Base-by-base conservation (phyloP, 2,329 filamentous ascomycete species). In the Bipolaris zeicola region DNA sequence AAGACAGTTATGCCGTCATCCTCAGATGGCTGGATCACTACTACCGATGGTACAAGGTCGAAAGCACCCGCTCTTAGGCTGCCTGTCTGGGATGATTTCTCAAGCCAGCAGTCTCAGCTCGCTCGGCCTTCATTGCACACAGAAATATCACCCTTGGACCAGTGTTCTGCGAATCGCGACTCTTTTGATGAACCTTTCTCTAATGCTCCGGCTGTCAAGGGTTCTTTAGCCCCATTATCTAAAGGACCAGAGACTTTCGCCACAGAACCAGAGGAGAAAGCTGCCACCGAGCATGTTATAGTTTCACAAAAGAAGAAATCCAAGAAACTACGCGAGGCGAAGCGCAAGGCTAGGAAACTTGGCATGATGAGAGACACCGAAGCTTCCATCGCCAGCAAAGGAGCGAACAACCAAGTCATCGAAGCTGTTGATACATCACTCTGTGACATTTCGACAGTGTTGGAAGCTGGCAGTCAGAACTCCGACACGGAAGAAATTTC, bases 261-360 rank as follows among this genome's bases (percentile, higher is more conserved):
- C 11, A 13, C 6, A 20, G 7, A 33, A 16, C 14, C 36, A 6
- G 28, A 28, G 39, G 60, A 52, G 5, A 6, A 26, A 26, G 14
- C 10, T 3, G 16, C 20, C 6, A 13, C 18, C 6, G 18, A 6
- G 11, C 60, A 62, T 44, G 41, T 55, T 3, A 31, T 52, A 10
- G 49, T 67, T 2, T 64, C 66, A 13, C 60, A 66, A 41, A 71
- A 65, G 55, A 71, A 66, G 57, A 57, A 58, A 14, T 68, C 68
- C 39, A 73, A 72, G 57, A 61, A 62, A 33, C 36, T 47, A 39
- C 62, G 60, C 20, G 60, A 61, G 50, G 42, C 56, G 5, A 60
- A 63, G 38, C 64, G 63, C 11, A 73, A 71, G 38, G 60, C 59
- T 31, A 70, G 65, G 49, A 67, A 66, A 52, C 34, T 41, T 14